These are phyloP conservation scores for Asclepias syriaca DNA, from an alignment of 257 asterid genomes.

Conservation along the genomic window DNA sequence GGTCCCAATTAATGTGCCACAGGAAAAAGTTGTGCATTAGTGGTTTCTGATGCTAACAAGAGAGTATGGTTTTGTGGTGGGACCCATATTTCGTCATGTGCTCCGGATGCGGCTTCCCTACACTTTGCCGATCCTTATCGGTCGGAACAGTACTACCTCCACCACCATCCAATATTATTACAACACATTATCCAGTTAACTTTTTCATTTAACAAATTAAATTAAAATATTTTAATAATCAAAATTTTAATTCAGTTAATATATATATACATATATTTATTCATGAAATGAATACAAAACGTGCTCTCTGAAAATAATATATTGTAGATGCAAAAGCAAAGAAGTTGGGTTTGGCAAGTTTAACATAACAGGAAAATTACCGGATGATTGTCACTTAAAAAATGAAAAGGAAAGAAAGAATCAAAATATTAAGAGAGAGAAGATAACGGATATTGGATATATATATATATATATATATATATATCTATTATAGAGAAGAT, in stretches of 20 bases:
- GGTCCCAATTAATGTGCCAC: conserved; percentile 22
- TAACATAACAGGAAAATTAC: neutral
- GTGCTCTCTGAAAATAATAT: neutral
- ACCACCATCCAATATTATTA: too few relatives aligned
- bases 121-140: conserved; percentile 15
- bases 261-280: too few relatives aligned
- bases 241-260: too few relatives aligned
- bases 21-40: conserved; percentile 29
- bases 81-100: conserved; percentile 20
- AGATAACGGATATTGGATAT: too few relatives aligned
- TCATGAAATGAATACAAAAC: neutral
- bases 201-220: too few relatives aligned
- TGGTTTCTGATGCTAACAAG: conserved; percentile 37
- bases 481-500: too few relatives aligned
- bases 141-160: conserved; percentile 14
- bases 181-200: too few relatives aligned
- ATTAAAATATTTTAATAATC: too few relatives aligned
- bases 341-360: conserved; percentile 1
- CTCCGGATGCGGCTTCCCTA: conserved; percentile 16
- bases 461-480: neutral
- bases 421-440: too few relatives aligned
- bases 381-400: conserved; percentile 5
- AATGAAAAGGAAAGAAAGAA: too few relatives aligned
- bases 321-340: neutral
- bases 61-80: conserved; percentile 17